phyloP scores from a whole-genome alignment of 1,284 basidiomycete genomes.

The Neolentinus lepideus region DNA sequence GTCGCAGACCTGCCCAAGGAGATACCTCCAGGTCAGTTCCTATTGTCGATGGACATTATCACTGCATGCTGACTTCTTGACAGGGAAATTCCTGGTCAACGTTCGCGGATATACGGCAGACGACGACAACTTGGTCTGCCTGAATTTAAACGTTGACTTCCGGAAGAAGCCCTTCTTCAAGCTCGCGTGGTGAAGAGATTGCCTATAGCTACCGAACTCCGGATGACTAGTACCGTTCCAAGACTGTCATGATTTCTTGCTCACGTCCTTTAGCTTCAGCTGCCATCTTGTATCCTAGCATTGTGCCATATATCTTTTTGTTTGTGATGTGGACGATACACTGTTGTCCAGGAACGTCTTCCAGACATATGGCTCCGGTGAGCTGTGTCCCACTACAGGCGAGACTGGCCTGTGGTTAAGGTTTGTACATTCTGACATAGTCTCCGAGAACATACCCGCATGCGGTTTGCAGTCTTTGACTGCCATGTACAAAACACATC shows the following conservation, averaged over 20 bases:
- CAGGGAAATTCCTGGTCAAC: constrained; percentile 82
- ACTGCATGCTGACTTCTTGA: neutral
- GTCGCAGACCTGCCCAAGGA: constrained; percentile 82
- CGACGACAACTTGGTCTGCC: constrained; percentile 76
- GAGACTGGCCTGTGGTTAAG: too few relatives aligned
- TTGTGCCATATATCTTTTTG: neutral
- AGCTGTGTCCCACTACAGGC: too few relatives aligned
- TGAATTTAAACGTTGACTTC: constrained; percentile 76
- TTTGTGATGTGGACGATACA: neutral
- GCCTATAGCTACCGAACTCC: neutral
- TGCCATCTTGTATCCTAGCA: neutral
- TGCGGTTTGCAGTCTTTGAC: too few relatives aligned
- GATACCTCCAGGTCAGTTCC: constrained; percentile 72
- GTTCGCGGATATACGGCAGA: constrained; percentile 72
- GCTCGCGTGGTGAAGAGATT: constrained; percentile 9
- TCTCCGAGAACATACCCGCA: too few relatives aligned
- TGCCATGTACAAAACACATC: too few relatives aligned
- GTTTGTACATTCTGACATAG: too few relatives aligned
- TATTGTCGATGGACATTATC: neutral
- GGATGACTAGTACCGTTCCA: neutral
- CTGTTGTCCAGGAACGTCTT: too few relatives aligned
- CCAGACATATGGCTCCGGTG: too few relatives aligned
- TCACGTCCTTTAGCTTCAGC: neutral
- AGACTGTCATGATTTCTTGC: neutral
- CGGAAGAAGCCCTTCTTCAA: constrained; percentile 26